A percentile compares a stretch with the other conserved stretches of the same genome.
Conservation (phyloP, 2,329 filamentous ascomycete species). For the Blumeriella jaapii region DNA sequence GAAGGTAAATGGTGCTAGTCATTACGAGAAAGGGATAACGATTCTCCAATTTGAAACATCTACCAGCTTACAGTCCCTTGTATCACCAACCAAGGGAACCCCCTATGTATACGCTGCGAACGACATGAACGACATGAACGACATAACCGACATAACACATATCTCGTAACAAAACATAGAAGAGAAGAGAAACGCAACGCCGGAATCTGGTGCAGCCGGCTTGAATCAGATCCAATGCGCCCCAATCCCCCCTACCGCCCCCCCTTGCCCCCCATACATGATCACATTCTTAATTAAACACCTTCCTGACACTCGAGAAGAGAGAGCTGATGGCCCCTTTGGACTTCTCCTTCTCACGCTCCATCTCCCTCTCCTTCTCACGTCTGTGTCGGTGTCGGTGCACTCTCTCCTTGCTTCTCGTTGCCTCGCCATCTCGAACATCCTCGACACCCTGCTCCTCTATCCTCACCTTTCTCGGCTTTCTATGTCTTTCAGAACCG, state of each 20-base stretch:
- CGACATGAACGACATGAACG: background rate
- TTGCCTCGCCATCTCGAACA: conserved; percentile 8
- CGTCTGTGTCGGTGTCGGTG: conserved; percentile 13
- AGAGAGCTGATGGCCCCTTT: conserved; percentile 12
- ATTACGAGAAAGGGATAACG: no score
- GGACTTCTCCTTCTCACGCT: conserved; percentile 14
- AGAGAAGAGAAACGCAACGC: no score
- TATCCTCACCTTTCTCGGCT: background rate
- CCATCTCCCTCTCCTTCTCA: conserved; percentile 6
- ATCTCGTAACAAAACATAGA: conserved; percentile 11
- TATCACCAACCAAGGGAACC: background rate
- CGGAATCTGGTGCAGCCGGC: no score
- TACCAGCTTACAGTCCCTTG: no score
- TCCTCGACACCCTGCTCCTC: background rate
- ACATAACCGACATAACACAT: conserved; percentile 6
- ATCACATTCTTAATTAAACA: conserved; percentile 12
- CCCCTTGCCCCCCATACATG: no score
- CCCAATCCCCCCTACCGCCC: background rate
- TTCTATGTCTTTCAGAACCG: background rate
- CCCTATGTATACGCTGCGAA: background rate
- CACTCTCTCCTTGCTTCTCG: conserved; percentile 10
- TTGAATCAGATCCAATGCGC: no score
- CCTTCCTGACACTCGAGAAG: conserved; percentile 15
- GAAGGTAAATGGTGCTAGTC: no score
- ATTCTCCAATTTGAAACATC: no score